Conservation (phyloP, 805 yeast species). For the Saitoella complicata region DNA sequence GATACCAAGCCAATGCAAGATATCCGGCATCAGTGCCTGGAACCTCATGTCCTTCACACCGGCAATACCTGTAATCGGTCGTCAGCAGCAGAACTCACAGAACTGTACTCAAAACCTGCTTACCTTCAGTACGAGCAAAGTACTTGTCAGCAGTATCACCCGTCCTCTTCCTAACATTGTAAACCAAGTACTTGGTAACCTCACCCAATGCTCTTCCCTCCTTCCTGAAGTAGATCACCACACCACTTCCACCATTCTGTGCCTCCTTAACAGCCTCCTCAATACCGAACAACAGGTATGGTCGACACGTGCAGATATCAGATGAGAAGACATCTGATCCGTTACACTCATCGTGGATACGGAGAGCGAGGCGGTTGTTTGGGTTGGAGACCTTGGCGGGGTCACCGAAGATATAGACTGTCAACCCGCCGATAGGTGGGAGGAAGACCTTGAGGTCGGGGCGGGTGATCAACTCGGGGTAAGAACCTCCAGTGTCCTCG, state of each 20-base stretch:
- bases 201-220: slow-evolving; percentile 60
- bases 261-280: slow-evolving; percentile 56
- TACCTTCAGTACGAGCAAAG: slow-evolving; percentile 45
- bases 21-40: slow-evolving; percentile 57
- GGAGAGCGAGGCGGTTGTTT: slow-evolving; percentile 34
- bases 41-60: slow-evolving; percentile 61
- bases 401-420: slow-evolving; percentile 51
- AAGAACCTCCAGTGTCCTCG: slow-evolving; percentile 57
- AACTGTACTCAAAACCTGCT: too few species aligned
- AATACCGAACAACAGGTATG: slow-evolving; percentile 48
- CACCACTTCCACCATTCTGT: slow-evolving; percentile 48
- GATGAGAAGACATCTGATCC: slow-evolving; percentile 57
- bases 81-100: too few species aligned
- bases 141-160: slow-evolving; percentile 56
- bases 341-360: slow-evolving; percentile 55
- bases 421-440: slow-evolving; percentile 56
- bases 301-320: slow-evolving; percentile 56
- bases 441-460: slow-evolving; percentile 49
- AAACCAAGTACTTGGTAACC: slow-evolving; percentile 52
- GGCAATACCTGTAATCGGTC: slow-evolving; percentile 29
- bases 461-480: slow-evolving; percentile 51
- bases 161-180: slow-evolving; percentile 53
- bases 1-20: slow-evolving; percentile 50
- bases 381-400: slow-evolving; percentile 39
- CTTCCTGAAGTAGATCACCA: slow-evolving; percentile 48